Conservation (phyloP, 2,329 filamentous ascomycete species). For the Colletotrichum salicis region DNA sequence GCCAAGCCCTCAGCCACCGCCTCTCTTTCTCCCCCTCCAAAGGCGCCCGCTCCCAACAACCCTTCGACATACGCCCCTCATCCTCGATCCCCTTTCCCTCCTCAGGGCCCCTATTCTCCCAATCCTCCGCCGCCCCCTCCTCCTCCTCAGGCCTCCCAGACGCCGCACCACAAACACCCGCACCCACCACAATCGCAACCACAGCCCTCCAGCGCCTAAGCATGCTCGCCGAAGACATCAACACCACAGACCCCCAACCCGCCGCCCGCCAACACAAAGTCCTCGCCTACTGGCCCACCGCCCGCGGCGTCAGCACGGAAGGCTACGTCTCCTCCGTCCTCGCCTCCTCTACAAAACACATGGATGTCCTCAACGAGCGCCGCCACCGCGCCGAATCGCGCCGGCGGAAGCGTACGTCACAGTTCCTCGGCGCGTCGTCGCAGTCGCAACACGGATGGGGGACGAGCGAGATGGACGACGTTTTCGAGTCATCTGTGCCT, state of each 20-base stretch:
- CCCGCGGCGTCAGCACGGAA: conserved; percentile 47
- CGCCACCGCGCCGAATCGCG: conserved; percentile 44
- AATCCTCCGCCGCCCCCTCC: conserved; percentile 2
- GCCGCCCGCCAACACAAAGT: conserved; percentile 39
- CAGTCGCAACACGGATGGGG: conserved; percentile 17
- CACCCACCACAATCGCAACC: neutral
- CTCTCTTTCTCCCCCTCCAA: conserved; percentile 22
- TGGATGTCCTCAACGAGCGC: conserved; percentile 47
- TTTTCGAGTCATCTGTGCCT: neutral
- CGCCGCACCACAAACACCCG: neutral
- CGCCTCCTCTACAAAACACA: conserved; percentile 47
- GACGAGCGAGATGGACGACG: conserved; percentile 25
- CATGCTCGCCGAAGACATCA: conserved; percentile 29
- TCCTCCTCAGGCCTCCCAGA: neutral
- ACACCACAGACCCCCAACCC: neutral
- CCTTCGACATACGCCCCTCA: conserved; percentile 5
- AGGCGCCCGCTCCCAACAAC: conserved; percentile 1
- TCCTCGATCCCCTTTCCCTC: conserved; percentile 1
- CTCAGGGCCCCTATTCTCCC: conserved; percentile 1
- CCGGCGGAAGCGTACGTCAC: conserved; percentile 31
- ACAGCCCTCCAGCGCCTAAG: conserved; percentile 35
- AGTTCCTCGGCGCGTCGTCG: conserved; percentile 21
- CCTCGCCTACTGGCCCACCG: conserved; percentile 52
- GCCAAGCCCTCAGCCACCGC: conserved; percentile 6
- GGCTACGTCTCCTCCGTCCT: conserved; percentile 53